Conservation (phyloP, 352 stramenopile species). For the Hyphochytrium catenoides region DNA sequence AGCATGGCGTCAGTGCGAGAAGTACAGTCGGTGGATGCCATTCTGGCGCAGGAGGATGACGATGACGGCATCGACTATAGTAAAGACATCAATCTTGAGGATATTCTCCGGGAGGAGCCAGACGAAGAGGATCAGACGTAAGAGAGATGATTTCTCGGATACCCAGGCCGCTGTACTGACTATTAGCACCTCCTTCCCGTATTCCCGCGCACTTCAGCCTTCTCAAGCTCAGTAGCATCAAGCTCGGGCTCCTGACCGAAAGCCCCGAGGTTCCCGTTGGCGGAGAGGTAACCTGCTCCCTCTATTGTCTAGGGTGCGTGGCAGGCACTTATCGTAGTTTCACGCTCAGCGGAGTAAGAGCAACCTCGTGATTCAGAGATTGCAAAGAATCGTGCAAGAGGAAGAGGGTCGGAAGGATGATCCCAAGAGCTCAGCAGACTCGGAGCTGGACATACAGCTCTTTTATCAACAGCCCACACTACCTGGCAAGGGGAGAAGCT, state of each 20-base stretch:
- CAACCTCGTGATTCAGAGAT: too few relatives aligned
- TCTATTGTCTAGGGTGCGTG: too few relatives aligned
- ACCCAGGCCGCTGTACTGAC: background rate
- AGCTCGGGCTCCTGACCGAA: slow-evolving; percentile 8
- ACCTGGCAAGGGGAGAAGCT: too few relatives aligned
- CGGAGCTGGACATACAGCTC: too few relatives aligned
- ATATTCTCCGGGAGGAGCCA: slow-evolving; percentile 12
- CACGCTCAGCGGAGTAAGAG: too few relatives aligned
- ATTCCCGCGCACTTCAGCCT: slow-evolving; percentile 5
- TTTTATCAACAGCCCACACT: too few relatives aligned
- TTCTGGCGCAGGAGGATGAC: background rate
- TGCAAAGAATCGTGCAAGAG: too few relatives aligned
- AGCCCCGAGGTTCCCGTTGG: background rate
- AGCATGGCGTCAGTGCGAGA: too few relatives aligned
- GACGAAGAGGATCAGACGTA: background rate
- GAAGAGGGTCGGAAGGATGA: too few relatives aligned
- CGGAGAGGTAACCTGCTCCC: too few relatives aligned
- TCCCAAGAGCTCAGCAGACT: too few relatives aligned
- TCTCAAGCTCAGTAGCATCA: slow-evolving; percentile 10
- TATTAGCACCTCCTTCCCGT: slow-evolving; percentile 4
- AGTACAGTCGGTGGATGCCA: slow-evolving; percentile 2
- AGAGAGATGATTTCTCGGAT: background rate
- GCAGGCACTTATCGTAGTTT: too few relatives aligned
- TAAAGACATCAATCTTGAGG: slow-evolving; percentile 11
- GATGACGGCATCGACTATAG: background rate